Evolutionary conservation across 140 eudicot species (phyloP).

Genomic region (Bidens hawaiensis): DNA sequence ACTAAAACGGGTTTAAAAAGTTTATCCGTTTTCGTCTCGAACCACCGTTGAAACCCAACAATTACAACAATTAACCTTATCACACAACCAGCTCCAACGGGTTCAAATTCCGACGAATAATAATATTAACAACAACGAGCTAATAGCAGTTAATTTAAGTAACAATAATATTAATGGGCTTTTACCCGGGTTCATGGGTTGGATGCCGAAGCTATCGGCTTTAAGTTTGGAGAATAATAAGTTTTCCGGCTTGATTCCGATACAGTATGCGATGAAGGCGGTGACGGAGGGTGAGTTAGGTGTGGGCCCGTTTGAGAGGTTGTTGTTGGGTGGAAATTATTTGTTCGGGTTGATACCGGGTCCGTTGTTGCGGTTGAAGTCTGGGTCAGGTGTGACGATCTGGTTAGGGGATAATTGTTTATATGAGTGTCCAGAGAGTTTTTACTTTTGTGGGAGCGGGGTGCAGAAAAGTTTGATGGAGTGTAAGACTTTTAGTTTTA

Average conservation of each 20-base stretch:
- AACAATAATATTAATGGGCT: slow-evolving; percentile 64
- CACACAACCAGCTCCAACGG: slow-evolving; percentile 47
- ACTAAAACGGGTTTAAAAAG: too few species aligned
- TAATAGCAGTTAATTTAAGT: slow-evolving; percentile 71
- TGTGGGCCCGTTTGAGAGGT: slow-evolving; percentile 56
- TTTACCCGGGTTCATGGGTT: slow-evolving; percentile 78
- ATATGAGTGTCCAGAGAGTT: slow-evolving; percentile 59
- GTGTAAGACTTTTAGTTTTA: slow-evolving; percentile 60
- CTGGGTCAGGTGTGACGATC: slow-evolving; percentile 56
- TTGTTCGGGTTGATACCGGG: slow-evolving; percentile 82
- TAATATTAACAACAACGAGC: slow-evolving; percentile 37
- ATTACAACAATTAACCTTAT: slow-evolving; percentile 58
- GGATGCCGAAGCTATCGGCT: slow-evolving; percentile 68
- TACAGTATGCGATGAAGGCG: slow-evolving; percentile 57
- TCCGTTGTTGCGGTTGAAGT: slow-evolving; percentile 45
- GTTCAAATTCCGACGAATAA: slow-evolving; percentile 41
- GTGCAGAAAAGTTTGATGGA: slow-evolving; percentile 57
- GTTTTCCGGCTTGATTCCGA: slow-evolving; percentile 75
- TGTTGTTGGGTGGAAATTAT: slow-evolving; percentile 85
- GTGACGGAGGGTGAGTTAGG: slow-evolving; percentile 27
- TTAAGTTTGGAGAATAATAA: slow-evolving; percentile 62
- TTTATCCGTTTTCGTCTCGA: too few species aligned
- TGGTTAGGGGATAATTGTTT: slow-evolving; percentile 72
- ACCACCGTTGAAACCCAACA: too few species aligned
- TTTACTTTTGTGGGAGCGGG: slow-evolving; percentile 78